Base-by-base conservation (phyloP, 1,284 basidiomycete species). In the Rhodotorula sp. region DNA sequence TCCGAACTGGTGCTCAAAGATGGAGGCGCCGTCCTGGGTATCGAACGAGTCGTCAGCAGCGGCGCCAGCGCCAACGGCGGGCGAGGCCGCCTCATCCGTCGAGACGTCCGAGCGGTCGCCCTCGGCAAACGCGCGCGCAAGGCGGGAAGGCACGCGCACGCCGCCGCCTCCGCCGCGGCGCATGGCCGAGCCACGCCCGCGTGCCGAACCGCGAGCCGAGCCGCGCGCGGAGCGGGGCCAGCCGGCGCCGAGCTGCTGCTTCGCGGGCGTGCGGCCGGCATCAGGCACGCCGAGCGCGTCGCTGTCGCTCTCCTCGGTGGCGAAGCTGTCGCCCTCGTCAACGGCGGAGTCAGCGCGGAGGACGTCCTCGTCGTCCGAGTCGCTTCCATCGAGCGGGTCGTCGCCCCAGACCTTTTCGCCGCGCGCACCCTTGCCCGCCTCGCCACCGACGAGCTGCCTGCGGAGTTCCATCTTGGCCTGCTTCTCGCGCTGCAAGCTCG, bases 401-500 rank as follows among this genome's bases (percentile, higher is more conserved):
- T 76, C 75, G 34, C 69, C 70, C 74, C 69, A 76, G 25, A 65
- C 66, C 39, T 67, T 67, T 22, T 48, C 68, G 44, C 48, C 61
- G 25, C 53, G 71, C 36, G 61, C 36, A 6, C 57, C 39, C 44
- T 64, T 61, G 21, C 44, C 59, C 19, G 60, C 71, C 21, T 61
- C 37, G 10, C 72, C 70, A 8, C 75, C 77, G 39, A 71, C 72
- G 19, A 76, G 62, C 56, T 69, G 74, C 29, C 70, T 63, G 25
- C 69, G 55, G 22, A 74, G 51, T 70, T 89, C 88, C 80, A 91
- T 86, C 60, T 88, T 86, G 73, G 88, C 81, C 83, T 90, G 89
- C 82, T 92, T 92, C 84, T 93, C 91, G 69, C 90, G 85, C 79
- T 88, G 87, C 59, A 94, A 80, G 2, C 88, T 88, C 57, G 88